phyloP scores from a whole-genome alignment of 2,329 filamentous ascomycete genomes.

The Penicillium verrucosum region DNA sequence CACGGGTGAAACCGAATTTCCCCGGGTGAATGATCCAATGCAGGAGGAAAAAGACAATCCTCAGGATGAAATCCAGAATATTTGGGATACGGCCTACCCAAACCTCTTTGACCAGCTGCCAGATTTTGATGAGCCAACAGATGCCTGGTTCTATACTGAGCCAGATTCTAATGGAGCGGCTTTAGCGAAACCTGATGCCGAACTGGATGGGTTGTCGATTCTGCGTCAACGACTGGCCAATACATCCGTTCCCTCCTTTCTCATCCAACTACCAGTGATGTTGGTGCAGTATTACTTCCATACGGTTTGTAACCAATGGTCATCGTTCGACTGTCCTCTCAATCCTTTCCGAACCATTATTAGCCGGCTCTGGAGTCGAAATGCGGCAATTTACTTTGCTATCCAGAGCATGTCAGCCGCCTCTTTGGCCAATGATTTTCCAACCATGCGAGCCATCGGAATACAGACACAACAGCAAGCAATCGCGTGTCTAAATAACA shows the following conservation, averaged over 20 bases:
- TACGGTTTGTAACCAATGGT: slow-evolving; percentile 24
- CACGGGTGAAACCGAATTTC: not conserved
- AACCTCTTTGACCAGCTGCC: slow-evolving; percentile 18
- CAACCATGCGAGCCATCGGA: slow-evolving; percentile 21
- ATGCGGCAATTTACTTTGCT: slow-evolving; percentile 24
- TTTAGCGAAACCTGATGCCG: not conserved
- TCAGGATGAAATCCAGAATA: slow-evolving; percentile 6
- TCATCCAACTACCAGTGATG: slow-evolving; percentile 22
- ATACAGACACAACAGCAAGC: slow-evolving; percentile 25
- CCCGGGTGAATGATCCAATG: not conserved
- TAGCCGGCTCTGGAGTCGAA: slow-evolving; percentile 23
- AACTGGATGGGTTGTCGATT: slow-evolving; percentile 17
- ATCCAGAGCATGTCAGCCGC: slow-evolving; percentile 27
- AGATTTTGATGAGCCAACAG: slow-evolving; percentile 11
- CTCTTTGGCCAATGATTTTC: slow-evolving; percentile 24
- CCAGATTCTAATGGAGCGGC: not conserved
- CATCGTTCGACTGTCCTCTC: slow-evolving; percentile 23
- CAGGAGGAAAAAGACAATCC: not conserved
- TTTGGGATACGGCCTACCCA: slow-evolving; percentile 13
- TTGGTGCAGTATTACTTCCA: slow-evolving; percentile 26
- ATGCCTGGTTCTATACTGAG: slow-evolving; percentile 5
- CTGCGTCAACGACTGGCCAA: slow-evolving; percentile 19
- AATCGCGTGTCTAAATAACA: slow-evolving; percentile 21
- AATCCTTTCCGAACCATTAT: slow-evolving; percentile 22
- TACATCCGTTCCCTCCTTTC: slow-evolving; percentile 18